These are phyloP conservation scores for Colletotrichum tanaceti DNA, from an alignment of 2,329 filamentous ascomycete species.

Conservation along the genomic window DNA sequence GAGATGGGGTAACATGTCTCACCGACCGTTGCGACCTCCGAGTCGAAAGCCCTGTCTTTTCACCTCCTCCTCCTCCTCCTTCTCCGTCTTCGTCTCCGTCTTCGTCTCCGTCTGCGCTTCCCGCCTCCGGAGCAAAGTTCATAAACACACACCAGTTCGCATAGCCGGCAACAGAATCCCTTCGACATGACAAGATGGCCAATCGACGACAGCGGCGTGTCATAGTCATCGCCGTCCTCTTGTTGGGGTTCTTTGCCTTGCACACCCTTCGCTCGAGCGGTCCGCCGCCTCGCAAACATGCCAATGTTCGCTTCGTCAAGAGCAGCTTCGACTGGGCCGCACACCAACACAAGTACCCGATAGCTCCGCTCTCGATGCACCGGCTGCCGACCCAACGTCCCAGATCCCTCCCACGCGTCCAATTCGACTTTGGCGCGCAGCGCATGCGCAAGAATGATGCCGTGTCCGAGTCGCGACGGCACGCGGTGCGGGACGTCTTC, in stretches of 20 bases:
- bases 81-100: not conserved
- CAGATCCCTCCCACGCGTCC: slow-evolving; percentile 31
- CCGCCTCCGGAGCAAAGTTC: not conserved
- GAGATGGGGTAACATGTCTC: not conserved
- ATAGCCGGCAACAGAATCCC: not conserved
- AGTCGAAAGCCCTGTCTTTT: no score
- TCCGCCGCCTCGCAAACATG: slow-evolving; percentile 25
- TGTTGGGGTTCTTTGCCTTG: slow-evolving; percentile 30
- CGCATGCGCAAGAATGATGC: slow-evolving; percentile 30
- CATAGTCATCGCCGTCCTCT: slow-evolving; percentile 31
- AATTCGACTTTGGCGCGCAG: slow-evolving; percentile 34
- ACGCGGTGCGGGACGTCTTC: slow-evolving; percentile 50
- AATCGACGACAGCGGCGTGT: slow-evolving; percentile 39
- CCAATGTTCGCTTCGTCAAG: slow-evolving; percentile 22
- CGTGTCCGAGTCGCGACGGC: slow-evolving; percentile 34
- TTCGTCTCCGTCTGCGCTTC: not conserved
- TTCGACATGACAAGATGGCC: slow-evolving; percentile 38
- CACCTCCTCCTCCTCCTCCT: no score
- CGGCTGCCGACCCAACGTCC: slow-evolving; percentile 25
- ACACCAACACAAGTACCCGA: slow-evolving; percentile 31
- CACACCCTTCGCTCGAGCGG: slow-evolving; percentile 5
- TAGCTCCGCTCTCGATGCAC: slow-evolving; percentile 35
- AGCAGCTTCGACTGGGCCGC: slow-evolving; percentile 40
- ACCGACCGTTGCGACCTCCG: not conserved
- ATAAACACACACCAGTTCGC: not conserved